phyloP scores from a whole-genome alignment of 2,329 filamentous ascomycete species.

The Penicillium palitans region DNA sequence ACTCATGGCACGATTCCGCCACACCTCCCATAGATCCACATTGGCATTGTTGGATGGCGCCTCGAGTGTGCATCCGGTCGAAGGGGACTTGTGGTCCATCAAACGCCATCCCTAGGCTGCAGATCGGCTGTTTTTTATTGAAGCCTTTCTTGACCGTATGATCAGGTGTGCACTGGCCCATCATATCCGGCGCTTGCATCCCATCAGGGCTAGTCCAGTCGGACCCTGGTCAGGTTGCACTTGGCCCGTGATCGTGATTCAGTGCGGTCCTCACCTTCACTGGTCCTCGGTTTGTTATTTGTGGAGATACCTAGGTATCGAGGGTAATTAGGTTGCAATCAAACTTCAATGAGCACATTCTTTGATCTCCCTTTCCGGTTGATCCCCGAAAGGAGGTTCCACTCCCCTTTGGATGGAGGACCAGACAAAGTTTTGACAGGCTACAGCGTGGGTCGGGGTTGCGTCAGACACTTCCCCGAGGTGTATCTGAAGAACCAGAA shows the following conservation, averaged over 20 bases:
- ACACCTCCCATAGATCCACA: constrained; percentile 4
- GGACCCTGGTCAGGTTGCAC: neutral
- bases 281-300: constrained; percentile 1
- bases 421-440: constrained; percentile 9
- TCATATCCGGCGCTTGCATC: constrained; percentile 8
- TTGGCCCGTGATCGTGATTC: neutral
- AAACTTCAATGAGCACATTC: constrained; percentile 2
- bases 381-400: neutral
- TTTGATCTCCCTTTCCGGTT: constrained; percentile 10
- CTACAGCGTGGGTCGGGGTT: constrained; percentile 8
- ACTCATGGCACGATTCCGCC: constrained; percentile 6
- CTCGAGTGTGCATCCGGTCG: neutral
- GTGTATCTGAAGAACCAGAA: neutral
- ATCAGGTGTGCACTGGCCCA: constrained; percentile 9
- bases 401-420: neutral
- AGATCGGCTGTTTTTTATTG: constrained; percentile 9
- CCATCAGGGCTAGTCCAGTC: neutral
- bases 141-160: constrained; percentile 4
- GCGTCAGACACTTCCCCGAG: neutral
- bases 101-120: constrained; percentile 10
- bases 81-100: neutral
- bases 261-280: neutral
- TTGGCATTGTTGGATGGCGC: neutral
- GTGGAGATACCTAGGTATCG: neutral
- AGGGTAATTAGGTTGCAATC: constrained; percentile 17